Evolutionary conservation across 192 early-diverging fungal species (phyloP).

Genomic region (Backusella luteola): DNA sequence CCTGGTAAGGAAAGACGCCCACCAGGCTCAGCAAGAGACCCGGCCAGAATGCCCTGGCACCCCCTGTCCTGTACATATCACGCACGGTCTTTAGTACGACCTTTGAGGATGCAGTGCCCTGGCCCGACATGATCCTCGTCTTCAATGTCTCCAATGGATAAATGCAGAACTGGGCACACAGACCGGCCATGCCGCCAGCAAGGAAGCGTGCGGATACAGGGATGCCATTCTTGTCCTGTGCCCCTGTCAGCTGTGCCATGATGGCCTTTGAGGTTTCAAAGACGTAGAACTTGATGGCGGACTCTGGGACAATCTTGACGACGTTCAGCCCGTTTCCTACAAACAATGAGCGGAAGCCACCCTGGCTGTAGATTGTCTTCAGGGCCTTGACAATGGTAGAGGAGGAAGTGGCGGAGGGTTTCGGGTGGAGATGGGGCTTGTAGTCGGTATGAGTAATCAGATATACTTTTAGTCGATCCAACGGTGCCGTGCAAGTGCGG

Average conservation of each 20-base stretch:
- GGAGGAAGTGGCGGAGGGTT: slow-evolving; percentile 28
- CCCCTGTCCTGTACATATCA: slow-evolving; percentile 61
- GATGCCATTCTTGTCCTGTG: slow-evolving; percentile 38
- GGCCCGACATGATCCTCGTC: slow-evolving; percentile 70
- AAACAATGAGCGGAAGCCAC: slow-evolving; percentile 68
- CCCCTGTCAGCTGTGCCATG: slow-evolving; percentile 36
- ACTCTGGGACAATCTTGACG: slow-evolving; percentile 73
- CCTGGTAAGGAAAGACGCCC: slow-evolving; percentile 77
- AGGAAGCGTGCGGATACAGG: slow-evolving; percentile 51
- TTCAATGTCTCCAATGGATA: slow-evolving; percentile 78
- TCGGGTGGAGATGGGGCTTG: background rate
- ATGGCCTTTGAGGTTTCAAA: slow-evolving; percentile 62
- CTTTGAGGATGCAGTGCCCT: slow-evolving; percentile 12
- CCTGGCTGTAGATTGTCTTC: slow-evolving; percentile 55
- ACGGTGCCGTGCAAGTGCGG: slow-evolving; percentile 67
- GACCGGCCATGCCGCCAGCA: slow-evolving; percentile 70
- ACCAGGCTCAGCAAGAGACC: slow-evolving; percentile 41
- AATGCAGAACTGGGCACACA: slow-evolving; percentile 68
- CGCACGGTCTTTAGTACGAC: slow-evolving; percentile 45
- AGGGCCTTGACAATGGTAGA: slow-evolving; percentile 36
- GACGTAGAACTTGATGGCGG: slow-evolving; percentile 70
- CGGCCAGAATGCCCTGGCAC: slow-evolving; percentile 61
- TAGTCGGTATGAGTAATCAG: slow-evolving; percentile 42
- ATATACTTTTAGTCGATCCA: slow-evolving; percentile 70
- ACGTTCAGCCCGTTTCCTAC: slow-evolving; percentile 76